Evolutionary conservation across 2,329 filamentous ascomycete species (phyloP), one percentile per base, ranked within the genome.

Genomic region (Zymoseptoria ardabiliae): DNA sequence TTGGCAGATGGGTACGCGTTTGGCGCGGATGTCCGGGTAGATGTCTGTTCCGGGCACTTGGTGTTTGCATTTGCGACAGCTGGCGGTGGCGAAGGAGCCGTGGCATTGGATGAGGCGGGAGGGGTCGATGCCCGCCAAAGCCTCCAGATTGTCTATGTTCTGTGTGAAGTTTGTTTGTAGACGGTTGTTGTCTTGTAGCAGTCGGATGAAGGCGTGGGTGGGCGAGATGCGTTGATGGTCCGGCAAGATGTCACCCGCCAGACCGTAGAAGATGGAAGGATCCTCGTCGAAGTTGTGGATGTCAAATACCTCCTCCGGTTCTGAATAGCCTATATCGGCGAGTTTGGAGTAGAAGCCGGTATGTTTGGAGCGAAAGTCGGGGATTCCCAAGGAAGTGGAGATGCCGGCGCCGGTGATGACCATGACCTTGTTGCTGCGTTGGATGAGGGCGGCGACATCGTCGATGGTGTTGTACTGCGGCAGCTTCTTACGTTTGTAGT

Each of bases 91-190:
- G 77, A 97, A 97, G 6, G 91, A 96, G 61, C 94, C 94, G 72
- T 99, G 94, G 72, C 94, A 97, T 75, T 99, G 93, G 25, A 99
- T 88, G 19, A 97, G 82, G 71, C 94, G 96, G 35, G 90, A 86
- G 1, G 85, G 82, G 21, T 80, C 76, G 61, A 99, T 90, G 21
- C 94, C 94, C 0, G 93, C 93, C 69, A 89, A 86, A 62, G 86
- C 83, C 74, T 99, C 93, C 55, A 97, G 85, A 48, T 65, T 69
- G 13, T 58, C 58, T 22, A 99, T 97, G 74, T 99, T 99, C 73
- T 99, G 94, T 0, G 94, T 96, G 78, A 97, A 99, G 76, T 97
- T 97, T 50, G 92, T 97, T 61, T 97, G 83, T 6, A 99, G 83
- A 74, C 96, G 96, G 65, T 84, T 86, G 73, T 91, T 89, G 66